phyloP scores from a whole-genome alignment of 768 basidiomycete species.

The Porphyrellus cyaneotinctus region DNA sequence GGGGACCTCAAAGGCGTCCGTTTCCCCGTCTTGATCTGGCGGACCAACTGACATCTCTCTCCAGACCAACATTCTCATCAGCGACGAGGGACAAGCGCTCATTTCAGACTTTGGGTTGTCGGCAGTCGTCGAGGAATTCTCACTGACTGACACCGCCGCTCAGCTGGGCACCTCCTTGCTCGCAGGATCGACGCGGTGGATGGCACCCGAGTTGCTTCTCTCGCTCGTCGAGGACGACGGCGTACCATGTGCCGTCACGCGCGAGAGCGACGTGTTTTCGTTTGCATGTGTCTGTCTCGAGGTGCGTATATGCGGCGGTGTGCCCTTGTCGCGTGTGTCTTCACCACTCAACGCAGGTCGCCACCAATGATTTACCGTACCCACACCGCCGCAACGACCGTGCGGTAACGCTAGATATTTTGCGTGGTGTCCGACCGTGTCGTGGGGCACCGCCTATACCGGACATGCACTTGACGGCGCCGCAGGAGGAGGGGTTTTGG shows the following conservation, averaged over 20 bases:
- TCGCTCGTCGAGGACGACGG: constrained; percentile 47
- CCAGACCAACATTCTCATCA: constrained; percentile 56
- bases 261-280: constrained; percentile 55
- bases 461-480: constrained; percentile 12
- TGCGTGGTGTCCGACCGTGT: constrained; percentile 48
- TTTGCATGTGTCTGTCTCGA: constrained; percentile 59
- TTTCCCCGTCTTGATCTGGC: neutral
- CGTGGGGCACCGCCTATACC: constrained; percentile 27
- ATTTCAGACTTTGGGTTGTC: constrained; percentile 64
- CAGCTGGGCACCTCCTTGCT: constrained; percentile 31
- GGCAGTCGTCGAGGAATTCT: constrained; percentile 52
- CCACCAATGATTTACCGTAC: constrained; percentile 50
- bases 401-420: constrained; percentile 51
- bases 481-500: constrained; percentile 40
- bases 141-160: constrained; percentile 25
- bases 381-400: constrained; percentile 52
- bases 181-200: constrained; percentile 36
- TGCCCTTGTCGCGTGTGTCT: neutral
- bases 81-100: constrained; percentile 47
- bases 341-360: constrained; percentile 34
- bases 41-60: neutral
- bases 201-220: constrained; percentile 53
- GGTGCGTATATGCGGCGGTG: constrained; percentile 31
- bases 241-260: constrained; percentile 42
- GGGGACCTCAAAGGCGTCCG: constrained; percentile 60